Base-by-base conservation (phyloP, 2,329 filamentous ascomycete genomes). In the Davidsoniella virescens region DNA sequence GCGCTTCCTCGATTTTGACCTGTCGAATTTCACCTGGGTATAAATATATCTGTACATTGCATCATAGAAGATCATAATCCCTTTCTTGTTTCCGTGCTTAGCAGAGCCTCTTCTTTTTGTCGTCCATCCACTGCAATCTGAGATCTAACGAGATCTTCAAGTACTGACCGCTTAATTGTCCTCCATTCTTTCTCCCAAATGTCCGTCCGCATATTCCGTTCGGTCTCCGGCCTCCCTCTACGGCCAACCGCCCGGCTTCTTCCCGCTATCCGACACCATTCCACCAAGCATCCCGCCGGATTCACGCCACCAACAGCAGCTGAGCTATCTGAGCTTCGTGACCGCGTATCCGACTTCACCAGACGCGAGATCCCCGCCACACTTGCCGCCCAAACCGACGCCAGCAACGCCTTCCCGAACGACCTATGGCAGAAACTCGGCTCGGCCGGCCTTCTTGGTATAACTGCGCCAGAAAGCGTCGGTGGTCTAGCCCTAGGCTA, bases 371-470 rank as follows among this genome's bases (percentile, higher is more conserved):
- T 96, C 52, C 69, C 87, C 17, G 84, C 87, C 62, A 81, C 87
- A 56, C 69, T 95, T 12, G 92, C 90, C 1, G 75, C 84, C 9
- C 70, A 70, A 51, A 93, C 87, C n/a, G 90, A 98, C 68, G 76
- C 76, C 61, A 72, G 73, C 61, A 96, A 96, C 72, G 79, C 78
- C 45, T 98, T 98, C 64, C 92, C 92, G 3, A 74, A 78, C 47
- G 79, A 83, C 5, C 90, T 98, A 82, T 98, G 92, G 92, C 72
- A 74, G 63, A 95, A 94, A 67, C 71, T 98, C 46, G 92, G 92
- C 55, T 83, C 87, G 56, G 92, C 92, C 33, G 92, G 84, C 5
- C 83, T 96, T 58, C 74, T 96, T 25, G 92, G 92, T 53, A 85
- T 95, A 59, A 96, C 92, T 7, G 92, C 87, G 16, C 86, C 94